Percentiles rank a stretch among this genome's conserved stretches.
Evolutionary conservation across 352 stramenopile species (phyloP).

Genomic region (Phytophthora kernoviae): DNA sequence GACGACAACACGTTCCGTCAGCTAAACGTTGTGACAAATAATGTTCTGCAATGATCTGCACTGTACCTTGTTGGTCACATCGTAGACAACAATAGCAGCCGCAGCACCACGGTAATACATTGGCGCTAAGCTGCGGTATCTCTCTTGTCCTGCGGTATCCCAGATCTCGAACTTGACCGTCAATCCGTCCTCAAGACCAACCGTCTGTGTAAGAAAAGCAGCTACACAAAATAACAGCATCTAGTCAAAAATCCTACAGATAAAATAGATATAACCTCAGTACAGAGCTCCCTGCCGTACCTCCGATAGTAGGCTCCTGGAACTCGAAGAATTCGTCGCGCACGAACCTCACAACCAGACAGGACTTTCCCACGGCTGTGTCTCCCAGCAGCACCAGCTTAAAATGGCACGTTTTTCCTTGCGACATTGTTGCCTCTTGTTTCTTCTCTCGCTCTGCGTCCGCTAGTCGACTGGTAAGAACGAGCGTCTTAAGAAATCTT

Average conservation of each 20-base stretch:
- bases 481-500: slow-evolving; percentile 2
- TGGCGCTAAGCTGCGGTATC: slow-evolving; percentile 96
- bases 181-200: slow-evolving; percentile 95
- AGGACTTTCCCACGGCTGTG: slow-evolving; percentile 99
- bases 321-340: slow-evolving; percentile 99
- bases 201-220: slow-evolving; percentile 99
- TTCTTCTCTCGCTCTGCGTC: slow-evolving; percentile 15
- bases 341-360: slow-evolving; percentile 99
- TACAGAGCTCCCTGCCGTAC: slow-evolving; percentile 34
- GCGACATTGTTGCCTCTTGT: slow-evolving; percentile 59
- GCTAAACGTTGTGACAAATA: slow-evolving; percentile 12
- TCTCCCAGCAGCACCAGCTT: slow-evolving; percentile 99
- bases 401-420: slow-evolving; percentile 94
- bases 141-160: slow-evolving; percentile 98
- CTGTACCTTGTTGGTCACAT: slow-evolving; percentile 95
- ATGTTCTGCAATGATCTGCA: neutral
- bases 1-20: slow-evolving; percentile 9
- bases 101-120: slow-evolving; percentile 98
- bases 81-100: slow-evolving; percentile 97
- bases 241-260: slow-evolving; percentile 5
- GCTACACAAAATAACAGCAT: slow-evolving; percentile 36
- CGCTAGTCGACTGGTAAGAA: slow-evolving; percentile 19
- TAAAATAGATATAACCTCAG: neutral
- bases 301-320: slow-evolving; percentile 97
- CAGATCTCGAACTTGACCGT: slow-evolving; percentile 99